Conservation (phyloP, 2,329 filamentous ascomycete species). For the Lachnellula subtilissima region DNA sequence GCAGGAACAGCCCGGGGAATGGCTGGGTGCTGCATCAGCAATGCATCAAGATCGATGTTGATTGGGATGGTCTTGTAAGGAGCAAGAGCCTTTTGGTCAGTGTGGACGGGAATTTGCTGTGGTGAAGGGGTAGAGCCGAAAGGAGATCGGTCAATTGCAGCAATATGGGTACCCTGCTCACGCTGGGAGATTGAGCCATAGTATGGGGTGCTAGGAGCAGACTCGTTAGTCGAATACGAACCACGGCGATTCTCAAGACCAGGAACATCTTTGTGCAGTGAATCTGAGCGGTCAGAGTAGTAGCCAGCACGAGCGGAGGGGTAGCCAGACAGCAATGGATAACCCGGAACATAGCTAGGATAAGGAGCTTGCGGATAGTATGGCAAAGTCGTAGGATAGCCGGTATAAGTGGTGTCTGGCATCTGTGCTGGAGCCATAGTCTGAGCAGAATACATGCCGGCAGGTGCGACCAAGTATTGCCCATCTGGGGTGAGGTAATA, state of each 20-base stretch:
- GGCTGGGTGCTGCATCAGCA: slow-evolving; percentile 70
- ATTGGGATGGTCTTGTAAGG: slow-evolving; percentile 31
- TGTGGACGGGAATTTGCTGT: slow-evolving; percentile 47
- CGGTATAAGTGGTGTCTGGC: slow-evolving; percentile 27
- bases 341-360: slow-evolving; percentile 30
- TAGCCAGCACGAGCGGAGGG: slow-evolving; percentile 26
- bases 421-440: slow-evolving; percentile 24
- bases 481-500: slow-evolving; percentile 32
- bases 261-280: slow-evolving; percentile 45
- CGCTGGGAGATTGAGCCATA: slow-evolving; percentile 55
- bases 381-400: slow-evolving; percentile 27
- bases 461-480: slow-evolving; percentile 30
- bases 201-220: slow-evolving; percentile 60
- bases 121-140: slow-evolving; percentile 65
- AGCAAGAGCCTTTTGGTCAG: slow-evolving; percentile 29
- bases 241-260: slow-evolving; percentile 61
- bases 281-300: slow-evolving; percentile 29
- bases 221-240: slow-evolving; percentile 65
- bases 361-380: slow-evolving; percentile 31
- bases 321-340: slow-evolving; percentile 28
- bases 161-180: slow-evolving; percentile 55
- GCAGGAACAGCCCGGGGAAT: slow-evolving; percentile 89
- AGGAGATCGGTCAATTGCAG: slow-evolving; percentile 54
- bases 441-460: slow-evolving; percentile 29
- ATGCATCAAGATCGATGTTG: slow-evolving; percentile 49